Percentiles rank a stretch among this genome's conserved stretches.
phyloP scores from a whole-genome alignment of 805 yeast genomes.

The Saccharomycopsis fermentans region DNA sequence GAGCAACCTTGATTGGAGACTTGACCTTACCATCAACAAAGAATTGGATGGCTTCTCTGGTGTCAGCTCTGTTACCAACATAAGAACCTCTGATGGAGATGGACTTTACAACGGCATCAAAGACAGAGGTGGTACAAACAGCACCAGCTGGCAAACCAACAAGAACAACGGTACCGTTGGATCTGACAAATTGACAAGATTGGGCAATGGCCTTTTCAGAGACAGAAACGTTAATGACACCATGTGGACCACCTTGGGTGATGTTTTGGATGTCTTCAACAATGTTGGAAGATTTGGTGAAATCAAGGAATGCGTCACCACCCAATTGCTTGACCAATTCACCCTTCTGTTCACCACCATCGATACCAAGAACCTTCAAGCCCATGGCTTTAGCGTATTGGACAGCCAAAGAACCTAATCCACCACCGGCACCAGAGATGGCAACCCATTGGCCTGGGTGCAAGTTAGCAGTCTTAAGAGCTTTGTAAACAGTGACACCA shows the following conservation, averaged over 20 bases:
- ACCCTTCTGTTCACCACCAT: constrained; percentile 45
- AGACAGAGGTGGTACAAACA: constrained; percentile 52
- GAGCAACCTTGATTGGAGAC: constrained; percentile 52
- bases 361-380: constrained; percentile 43
- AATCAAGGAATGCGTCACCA: constrained; percentile 47
- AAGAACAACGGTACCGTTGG: constrained; percentile 58
- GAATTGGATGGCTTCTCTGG: constrained; percentile 65
- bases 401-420: constrained; percentile 48
- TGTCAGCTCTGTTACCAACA: constrained; percentile 82
- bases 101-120: constrained; percentile 61
- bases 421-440: constrained; percentile 54
- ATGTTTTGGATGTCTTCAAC: constrained; percentile 40
- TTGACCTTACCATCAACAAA: constrained; percentile 55
- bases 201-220: constrained; percentile 52
- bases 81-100: constrained; percentile 68
- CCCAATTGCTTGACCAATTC: constrained; percentile 37
- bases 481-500: constrained; percentile 54
- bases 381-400: constrained; percentile 56
- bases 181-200: constrained; percentile 47
- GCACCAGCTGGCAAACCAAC: constrained; percentile 78
- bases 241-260: constrained; percentile 67
- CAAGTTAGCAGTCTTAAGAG: constrained; percentile 41
- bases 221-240: constrained; percentile 64
- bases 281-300: constrained; percentile 40
- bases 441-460: constrained; percentile 50